phyloP scores from a whole-genome alignment of 2,329 filamentous ascomycete genomes.

The Paecilomyces sp. region DNA sequence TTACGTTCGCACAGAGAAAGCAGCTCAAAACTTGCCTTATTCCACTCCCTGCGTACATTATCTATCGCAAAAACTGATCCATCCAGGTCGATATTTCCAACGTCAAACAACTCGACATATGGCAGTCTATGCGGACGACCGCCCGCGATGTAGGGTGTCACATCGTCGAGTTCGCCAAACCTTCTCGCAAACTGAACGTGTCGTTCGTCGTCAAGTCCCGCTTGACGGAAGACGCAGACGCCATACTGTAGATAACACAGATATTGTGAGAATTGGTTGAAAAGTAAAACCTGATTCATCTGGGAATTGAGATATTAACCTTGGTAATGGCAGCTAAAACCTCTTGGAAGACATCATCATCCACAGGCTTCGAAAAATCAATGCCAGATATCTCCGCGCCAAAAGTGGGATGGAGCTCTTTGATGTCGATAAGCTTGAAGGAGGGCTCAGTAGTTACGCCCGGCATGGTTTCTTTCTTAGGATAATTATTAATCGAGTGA shows the following conservation, averaged over 20 bases:
- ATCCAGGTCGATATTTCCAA: constrained; percentile 47
- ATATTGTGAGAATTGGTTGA: not conserved
- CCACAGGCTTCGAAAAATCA: constrained; percentile 26
- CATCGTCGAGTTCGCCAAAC: constrained; percentile 52
- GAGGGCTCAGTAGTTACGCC: constrained; percentile 14
- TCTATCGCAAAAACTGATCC: constrained; percentile 37
- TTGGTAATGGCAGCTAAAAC: constrained; percentile 28
- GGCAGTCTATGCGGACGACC: constrained; percentile 43
- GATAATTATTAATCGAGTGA: no score
- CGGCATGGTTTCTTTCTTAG: constrained; percentile 30
- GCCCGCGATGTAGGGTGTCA: constrained; percentile 41
- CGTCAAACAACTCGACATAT: constrained; percentile 51
- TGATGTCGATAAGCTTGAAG: constrained; percentile 23
- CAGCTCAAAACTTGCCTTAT: constrained; percentile 22
- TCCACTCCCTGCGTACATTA: constrained; percentile 34
- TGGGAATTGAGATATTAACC: constrained; percentile 12
- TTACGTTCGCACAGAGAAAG: no score
- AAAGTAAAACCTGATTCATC: no score
- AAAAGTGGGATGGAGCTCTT: constrained; percentile 29
- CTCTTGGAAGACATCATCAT: constrained; percentile 27
- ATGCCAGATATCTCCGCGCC: constrained; percentile 31
- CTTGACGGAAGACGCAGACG: constrained; percentile 45
- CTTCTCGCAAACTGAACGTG: constrained; percentile 46
- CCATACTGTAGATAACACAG: constrained; percentile 37
- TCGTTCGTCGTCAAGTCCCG: constrained; percentile 42